Base-by-base conservation (phyloP, 1,139 yeast species). In the Yamadazyma taylorii region DNA sequence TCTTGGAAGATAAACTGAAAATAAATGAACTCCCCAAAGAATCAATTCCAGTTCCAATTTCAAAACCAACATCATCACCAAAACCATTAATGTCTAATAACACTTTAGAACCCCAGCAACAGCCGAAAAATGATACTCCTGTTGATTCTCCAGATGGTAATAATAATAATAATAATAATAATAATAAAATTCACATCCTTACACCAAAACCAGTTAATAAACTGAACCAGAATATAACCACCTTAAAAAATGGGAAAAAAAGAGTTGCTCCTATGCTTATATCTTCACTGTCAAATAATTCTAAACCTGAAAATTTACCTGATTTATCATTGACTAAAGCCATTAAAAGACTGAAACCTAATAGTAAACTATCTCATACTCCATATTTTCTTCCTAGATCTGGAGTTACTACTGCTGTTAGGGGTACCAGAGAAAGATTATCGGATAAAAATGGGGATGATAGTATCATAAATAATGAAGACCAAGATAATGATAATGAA, bases 221-320 rank as follows among this genome's bases (percentile, higher is more conserved):
- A 8, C 8, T 19, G 21, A 19, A 5, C 8, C 21, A 19, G 21
- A 19, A 58, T 25, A 56, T 49, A 23, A 69, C 81, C 3, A 75
- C 85, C 2, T 68, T 82, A 6, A 85, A 85, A 52, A 78, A 84
- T 30, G 97, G 97, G 11, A 84, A 81, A 53, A 89, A 89, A 50
- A 67, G 97, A 45, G 92, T 92, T 2, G 79, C 95, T 0, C 97
- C 98, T 1, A 72, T 82, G 37, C 64, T 90, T n/a, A 74, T 90
- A 2, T 77, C 90, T 0, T 58, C 76, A 1, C 41, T 37, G 38
- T 64, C 80, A 1, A 50, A 71, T 10, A 50, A 71, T 10, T 19
- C 21, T 8, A 51, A 63, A 11, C 46, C 66, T 4, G 36, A 23
- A 31, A 50, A 71, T 10, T 51, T 63, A 10, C 45, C 66, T 5